These are phyloP conservation scores for Talaromyces stipitatus DNA, from an alignment of 495 filamentous ascomycete genomes.

Conservation along the genomic window DNA sequence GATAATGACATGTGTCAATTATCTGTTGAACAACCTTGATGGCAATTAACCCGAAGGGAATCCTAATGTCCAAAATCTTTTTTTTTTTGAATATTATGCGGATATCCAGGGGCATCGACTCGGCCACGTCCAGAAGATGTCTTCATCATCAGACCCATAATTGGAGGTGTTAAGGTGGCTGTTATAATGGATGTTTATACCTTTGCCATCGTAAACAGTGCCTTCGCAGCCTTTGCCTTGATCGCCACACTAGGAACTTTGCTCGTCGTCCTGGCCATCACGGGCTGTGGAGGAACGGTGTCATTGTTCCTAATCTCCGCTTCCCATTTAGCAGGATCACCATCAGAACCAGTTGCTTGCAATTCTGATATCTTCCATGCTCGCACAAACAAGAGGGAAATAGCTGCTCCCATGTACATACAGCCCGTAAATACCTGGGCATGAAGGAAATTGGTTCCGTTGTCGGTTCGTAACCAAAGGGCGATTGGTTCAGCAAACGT, in stretches of 20 bases:
- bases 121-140: neutral
- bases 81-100: too few species aligned
- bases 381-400: slow-evolving; percentile 41
- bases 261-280: neutral
- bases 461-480: slow-evolving; percentile 50
- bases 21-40: too few species aligned
- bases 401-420: slow-evolving; percentile 54
- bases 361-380: slow-evolving; percentile 37
- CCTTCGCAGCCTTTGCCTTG: neutral
- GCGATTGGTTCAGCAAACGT: slow-evolving; percentile 72
- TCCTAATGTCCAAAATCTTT: too few species aligned
- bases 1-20: too few species aligned
- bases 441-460: slow-evolving; percentile 43
- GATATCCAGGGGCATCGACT: too few species aligned
- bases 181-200: neutral
- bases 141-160: neutral
- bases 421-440: slow-evolving; percentile 62
- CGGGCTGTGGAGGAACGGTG: neutral
- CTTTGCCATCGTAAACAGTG: neutral
- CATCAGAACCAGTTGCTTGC: neutral
- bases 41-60: too few species aligned
- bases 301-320: neutral
- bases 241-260: neutral
- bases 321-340: neutral
- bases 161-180: neutral